Evolutionary conservation across 305 asterid species (phyloP).

Genomic region (Fraxinus baroniana): DNA sequence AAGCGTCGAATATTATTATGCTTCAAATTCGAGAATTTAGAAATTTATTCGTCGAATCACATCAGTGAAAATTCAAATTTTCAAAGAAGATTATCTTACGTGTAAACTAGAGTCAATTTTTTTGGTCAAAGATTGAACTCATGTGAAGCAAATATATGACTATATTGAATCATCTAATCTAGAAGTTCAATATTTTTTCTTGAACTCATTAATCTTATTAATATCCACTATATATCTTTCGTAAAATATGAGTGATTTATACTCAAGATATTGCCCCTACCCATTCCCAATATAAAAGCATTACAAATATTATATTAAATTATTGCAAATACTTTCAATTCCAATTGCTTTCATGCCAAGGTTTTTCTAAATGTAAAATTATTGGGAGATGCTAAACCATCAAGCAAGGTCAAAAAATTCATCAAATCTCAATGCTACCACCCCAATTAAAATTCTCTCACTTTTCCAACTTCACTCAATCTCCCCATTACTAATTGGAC

Average conservation of each 20-base stretch:
- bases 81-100: neutral
- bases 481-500: neutral
- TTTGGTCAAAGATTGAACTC: neutral
- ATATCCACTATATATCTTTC: neutral
- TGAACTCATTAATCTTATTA: neutral
- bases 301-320: neutral
- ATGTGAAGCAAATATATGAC: no score
- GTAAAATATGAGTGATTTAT: neutral
- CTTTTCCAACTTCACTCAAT: slow-evolving; percentile 3
- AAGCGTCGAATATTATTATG: neutral
- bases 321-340: neutral
- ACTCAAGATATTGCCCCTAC: neutral
- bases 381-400: slow-evolving; percentile 5
- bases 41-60: neutral
- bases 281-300: neutral
- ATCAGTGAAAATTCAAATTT: neutral
- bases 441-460: neutral
- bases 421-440: neutral
- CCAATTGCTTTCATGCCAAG: neutral
- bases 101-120: neutral
- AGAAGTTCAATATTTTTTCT: neutral
- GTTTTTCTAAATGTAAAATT: neutral
- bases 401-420: slow-evolving; percentile 1
- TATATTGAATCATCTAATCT: no score
- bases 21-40: neutral